Evolutionary conservation across 192 early-diverging fungal genomes (phyloP).

Genomic region (Backusella liffmaniae): DNA sequence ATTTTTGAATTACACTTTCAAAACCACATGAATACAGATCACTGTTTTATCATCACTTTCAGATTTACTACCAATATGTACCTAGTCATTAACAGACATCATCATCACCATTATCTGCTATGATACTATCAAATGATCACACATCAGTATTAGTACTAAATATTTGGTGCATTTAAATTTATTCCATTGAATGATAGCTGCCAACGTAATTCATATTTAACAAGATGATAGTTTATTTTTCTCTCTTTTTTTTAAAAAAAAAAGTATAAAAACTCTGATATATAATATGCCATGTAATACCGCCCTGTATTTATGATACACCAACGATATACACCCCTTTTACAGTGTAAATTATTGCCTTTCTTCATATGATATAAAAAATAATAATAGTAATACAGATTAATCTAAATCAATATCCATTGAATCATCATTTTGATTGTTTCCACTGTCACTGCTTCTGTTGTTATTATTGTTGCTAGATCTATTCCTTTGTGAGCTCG

Average conservation of each 20-base stretch:
- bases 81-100: not conserved
- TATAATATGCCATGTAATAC: not conserved
- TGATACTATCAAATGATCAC: not conserved
- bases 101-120: not conserved
- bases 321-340: not conserved
- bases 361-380: not conserved
- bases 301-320: not conserved
- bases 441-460: not conserved
- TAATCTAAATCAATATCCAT: conserved; percentile 17
- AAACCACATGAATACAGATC: not conserved
- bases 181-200: not conserved
- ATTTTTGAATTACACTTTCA: too few relatives aligned
- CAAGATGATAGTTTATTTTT: not conserved
- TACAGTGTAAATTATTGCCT: not conserved
- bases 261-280: not conserved
- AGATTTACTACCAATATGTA: not conserved
- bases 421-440: conserved; percentile 4
- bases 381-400: not conserved
- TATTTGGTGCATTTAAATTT: not conserved
- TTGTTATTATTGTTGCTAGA: not conserved
- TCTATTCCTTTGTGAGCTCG: not conserved
- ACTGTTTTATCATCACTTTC: not conserved
- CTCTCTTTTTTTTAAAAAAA: not conserved
- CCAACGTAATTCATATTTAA: not conserved
- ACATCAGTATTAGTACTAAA: not conserved